Evolutionary conservation across 164 flowering plant species (phyloP), one percentile per base, ranked within the genome.

Genomic region (Umbellularia californica): DNA sequence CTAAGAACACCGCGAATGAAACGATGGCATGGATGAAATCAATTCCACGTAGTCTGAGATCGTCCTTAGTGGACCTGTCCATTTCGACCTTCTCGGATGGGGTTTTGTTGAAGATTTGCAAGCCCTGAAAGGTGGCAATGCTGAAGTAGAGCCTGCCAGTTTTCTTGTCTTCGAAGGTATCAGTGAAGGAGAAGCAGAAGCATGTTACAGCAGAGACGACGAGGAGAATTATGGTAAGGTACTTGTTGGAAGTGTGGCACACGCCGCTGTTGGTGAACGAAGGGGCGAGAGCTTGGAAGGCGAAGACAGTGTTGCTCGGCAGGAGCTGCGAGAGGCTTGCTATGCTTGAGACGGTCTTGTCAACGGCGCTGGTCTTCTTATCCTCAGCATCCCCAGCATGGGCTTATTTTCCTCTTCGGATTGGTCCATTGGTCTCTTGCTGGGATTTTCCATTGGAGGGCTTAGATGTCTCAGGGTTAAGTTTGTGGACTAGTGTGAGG

Each of bases 11-110:
- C 15, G 77, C 20, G 24, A 79, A 62, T 0, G 87, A 85, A 62
- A 77, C 63, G 70, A 81, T 68, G 0, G 90, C 91, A 72, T 86
- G 89, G 50, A 89, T 81, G 33, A 85, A 80, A 50, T 88, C 90
- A 1, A 80, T 24, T 2, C 33, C 12, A 11, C 72, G 72, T 5
- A 89, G 30, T 30, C 66, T 82, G 20, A 52, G 19, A 1, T 15
- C 3, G 3, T 52, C 58, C 17, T 52, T 52, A 11, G 2, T 11
- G 12, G 58, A 1, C 7, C 5, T 15, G 14, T 52, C 6, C 27
- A 74, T 2, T 28, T 27, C 6, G 65, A 35, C 11, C 33, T 62
- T 5, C 2, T 25, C 64, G 51, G 22, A 19, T 22, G 23, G 33
- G 15, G 13, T 17, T 5, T 52, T 19, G 58, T 75, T 71, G 33